Percentiles rank a stretch among this genome's conserved stretches.
These are phyloP conservation scores for Suillus tomentosus DNA, from an alignment of 768 basidiomycete species.

Conservation along the genomic window DNA sequence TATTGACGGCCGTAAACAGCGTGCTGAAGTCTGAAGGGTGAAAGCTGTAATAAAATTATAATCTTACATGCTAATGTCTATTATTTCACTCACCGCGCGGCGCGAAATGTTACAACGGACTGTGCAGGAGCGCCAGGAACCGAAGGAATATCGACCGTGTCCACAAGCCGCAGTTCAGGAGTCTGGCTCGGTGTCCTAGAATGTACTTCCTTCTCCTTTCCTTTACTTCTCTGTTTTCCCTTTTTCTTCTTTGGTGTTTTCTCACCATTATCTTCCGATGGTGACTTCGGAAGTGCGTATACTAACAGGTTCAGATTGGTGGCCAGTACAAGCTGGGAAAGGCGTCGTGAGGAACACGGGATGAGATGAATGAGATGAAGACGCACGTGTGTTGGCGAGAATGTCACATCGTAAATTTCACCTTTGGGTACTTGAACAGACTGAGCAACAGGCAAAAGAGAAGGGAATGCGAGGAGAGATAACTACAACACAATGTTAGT, in stretches of 20 bases:
- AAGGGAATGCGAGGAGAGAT: conserved; percentile 65
- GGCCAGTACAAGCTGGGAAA: conserved; percentile 59
- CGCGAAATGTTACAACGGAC: conserved; percentile 57
- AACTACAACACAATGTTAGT: conserved; percentile 43
- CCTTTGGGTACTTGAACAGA: conserved; percentile 59
- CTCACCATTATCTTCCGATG: conserved; percentile 11
- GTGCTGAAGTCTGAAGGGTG: conserved; percentile 53
- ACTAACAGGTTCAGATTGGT: conserved; percentile 66
- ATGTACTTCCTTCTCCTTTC: conserved; percentile 47
- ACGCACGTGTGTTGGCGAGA: conserved; percentile 66
- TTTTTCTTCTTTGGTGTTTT: conserved; percentile 36
- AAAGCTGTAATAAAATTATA: conserved; percentile 44
- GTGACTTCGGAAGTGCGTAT: conserved; percentile 51
- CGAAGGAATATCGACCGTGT: conserved; percentile 56
- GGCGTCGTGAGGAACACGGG: background rate
- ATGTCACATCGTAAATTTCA: conserved; percentile 87
- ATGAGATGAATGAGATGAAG: conserved; percentile 2
- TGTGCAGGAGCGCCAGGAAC: conserved; percentile 46
- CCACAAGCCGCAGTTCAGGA: conserved; percentile 42
- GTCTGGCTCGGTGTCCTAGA: conserved; percentile 17
- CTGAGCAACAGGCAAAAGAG: conserved; percentile 48
- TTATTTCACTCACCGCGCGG: conserved; percentile 47
- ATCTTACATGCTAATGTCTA: conserved; percentile 11
- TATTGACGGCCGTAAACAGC: conserved; percentile 75
- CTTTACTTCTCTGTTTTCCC: conserved; percentile 33